phyloP scores from a whole-genome alignment of 805 yeast genomes.

The Candida chilensis region DNA sequence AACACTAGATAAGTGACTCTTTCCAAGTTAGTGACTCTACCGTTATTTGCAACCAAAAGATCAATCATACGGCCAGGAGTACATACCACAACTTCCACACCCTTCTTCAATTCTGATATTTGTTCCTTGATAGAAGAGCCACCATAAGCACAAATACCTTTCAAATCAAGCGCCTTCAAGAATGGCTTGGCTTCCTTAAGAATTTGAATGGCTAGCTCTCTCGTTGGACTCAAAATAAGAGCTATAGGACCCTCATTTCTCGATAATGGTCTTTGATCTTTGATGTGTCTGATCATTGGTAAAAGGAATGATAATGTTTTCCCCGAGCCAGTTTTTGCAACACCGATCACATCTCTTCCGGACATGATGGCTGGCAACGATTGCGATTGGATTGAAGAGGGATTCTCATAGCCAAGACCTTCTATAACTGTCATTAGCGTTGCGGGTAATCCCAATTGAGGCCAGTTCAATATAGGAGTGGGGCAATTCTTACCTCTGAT shows the following conservation, averaged over 20 bases:
- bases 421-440: conserved; percentile 44
- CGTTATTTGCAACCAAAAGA: conserved; percentile 72
- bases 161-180: conserved; percentile 35
- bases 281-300: conserved; percentile 78
- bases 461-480: conserved; percentile 68
- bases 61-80: conserved; percentile 96
- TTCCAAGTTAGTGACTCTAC: conserved; percentile 59
- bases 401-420: conserved; percentile 42
- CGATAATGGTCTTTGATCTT: conserved; percentile 52
- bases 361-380: conserved; percentile 86
- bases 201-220: conserved; percentile 87
- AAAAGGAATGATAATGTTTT: conserved; percentile 83
- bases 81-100: conserved; percentile 76
- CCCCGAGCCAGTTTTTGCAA: conserved; percentile 96
- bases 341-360: conserved; percentile 85
- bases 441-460: conserved; percentile 70
- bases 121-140: conserved; percentile 80
- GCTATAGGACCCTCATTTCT: conserved; percentile 70
- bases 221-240: conserved; percentile 77
- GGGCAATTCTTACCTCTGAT: conserved; percentile 52
- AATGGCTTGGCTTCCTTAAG: conserved; percentile 57
- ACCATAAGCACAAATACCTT: conserved; percentile 80
- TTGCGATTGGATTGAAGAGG: conserved; percentile 87
- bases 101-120: conserved; percentile 69
- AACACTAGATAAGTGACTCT: conserved; percentile 76